Conservation (phyloP, 2,329 filamentous ascomycete genomes). For the Colletotrichum nymphaeae region DNA sequence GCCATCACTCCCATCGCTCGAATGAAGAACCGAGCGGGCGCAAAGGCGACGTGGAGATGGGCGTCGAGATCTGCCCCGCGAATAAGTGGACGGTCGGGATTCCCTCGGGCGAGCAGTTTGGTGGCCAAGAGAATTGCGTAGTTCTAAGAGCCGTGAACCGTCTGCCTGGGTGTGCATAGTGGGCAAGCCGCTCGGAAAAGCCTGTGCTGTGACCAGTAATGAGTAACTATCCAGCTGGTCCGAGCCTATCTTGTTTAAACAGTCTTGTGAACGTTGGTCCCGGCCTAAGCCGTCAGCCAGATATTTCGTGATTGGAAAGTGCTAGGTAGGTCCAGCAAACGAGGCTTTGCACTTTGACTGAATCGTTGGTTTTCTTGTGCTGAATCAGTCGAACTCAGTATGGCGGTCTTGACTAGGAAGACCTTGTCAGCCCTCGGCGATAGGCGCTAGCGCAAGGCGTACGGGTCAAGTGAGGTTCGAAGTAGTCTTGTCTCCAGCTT, state of each 20-base stretch:
- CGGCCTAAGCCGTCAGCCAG: background rate
- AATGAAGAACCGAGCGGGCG: conserved; percentile 12
- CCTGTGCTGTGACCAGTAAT: conserved; percentile 1
- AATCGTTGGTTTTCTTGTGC: background rate
- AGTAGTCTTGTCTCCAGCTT: background rate
- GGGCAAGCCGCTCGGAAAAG: conserved; percentile 14
- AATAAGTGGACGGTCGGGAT: background rate
- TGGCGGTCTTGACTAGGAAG: background rate
- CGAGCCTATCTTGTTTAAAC: background rate
- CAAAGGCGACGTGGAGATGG: conserved; percentile 9
- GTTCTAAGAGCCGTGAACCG: conserved; percentile 3
- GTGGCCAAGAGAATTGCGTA: background rate
- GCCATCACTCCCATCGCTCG: conserved; percentile 24
- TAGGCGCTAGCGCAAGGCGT: conserved; percentile 17
- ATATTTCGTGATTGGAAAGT: background rate
- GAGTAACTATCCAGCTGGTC: background rate
- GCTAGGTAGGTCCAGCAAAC: background rate
- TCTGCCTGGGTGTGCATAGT: conserved; percentile 5
- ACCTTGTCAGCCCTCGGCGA: conserved; percentile 4
- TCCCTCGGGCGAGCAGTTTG: background rate
- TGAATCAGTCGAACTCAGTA: background rate
- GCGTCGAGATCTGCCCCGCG: conserved; percentile 6
- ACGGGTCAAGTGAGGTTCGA: background rate
- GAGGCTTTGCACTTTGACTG: background rate
- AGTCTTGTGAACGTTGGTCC: background rate